Percentiles rank a stretch among this genome's conserved stretches.
These are phyloP conservation scores for Schizosaccharomyces japonicus DNA, from an alignment of 805 yeast genomes.

Conservation along the genomic window DNA sequence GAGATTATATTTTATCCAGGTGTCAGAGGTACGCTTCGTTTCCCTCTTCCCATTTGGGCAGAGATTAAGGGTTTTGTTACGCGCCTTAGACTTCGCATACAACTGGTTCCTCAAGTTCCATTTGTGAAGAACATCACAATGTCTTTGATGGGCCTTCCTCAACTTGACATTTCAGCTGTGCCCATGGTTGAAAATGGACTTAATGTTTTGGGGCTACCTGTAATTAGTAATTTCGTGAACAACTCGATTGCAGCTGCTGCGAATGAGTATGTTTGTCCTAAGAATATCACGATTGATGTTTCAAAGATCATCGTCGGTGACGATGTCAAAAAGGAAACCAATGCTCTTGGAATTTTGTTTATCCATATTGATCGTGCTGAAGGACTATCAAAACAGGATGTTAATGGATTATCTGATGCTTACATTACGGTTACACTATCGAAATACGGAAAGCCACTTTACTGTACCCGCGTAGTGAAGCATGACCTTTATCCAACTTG, in stretches of 20 bases:
- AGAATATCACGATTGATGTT: constrained; percentile 1
- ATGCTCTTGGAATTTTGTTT: not conserved
- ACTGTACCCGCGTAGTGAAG: constrained; percentile 2
- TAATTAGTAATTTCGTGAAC: constrained; percentile 4
- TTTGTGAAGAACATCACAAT: constrained; percentile 3
- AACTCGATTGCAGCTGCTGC: constrained; percentile 1
- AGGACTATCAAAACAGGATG: not conserved
- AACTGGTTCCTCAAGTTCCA: constrained; percentile 3
- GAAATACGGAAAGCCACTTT: constrained; percentile 4
- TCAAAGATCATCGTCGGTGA: constrained; percentile 4
- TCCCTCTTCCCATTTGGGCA: constrained; percentile 4
- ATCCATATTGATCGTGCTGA: not conserved
- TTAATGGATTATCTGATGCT: constrained; percentile 1
- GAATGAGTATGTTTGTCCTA: constrained; percentile 4
- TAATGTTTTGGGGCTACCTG: constrained; percentile 1
- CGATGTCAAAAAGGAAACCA: constrained; percentile 3
- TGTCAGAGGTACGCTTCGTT: not conserved
- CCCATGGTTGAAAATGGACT: not conserved
- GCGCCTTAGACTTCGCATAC: not conserved
- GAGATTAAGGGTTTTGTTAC: constrained; percentile 3
- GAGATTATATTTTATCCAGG: constrained; percentile 3
- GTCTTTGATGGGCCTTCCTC: constrained; percentile 5
- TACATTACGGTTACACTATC: not conserved
- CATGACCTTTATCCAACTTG: not conserved
- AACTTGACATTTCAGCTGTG: constrained; percentile 3